Conservation (phyloP, 805 yeast species). For the Starmerella gropengiesseri region DNA sequence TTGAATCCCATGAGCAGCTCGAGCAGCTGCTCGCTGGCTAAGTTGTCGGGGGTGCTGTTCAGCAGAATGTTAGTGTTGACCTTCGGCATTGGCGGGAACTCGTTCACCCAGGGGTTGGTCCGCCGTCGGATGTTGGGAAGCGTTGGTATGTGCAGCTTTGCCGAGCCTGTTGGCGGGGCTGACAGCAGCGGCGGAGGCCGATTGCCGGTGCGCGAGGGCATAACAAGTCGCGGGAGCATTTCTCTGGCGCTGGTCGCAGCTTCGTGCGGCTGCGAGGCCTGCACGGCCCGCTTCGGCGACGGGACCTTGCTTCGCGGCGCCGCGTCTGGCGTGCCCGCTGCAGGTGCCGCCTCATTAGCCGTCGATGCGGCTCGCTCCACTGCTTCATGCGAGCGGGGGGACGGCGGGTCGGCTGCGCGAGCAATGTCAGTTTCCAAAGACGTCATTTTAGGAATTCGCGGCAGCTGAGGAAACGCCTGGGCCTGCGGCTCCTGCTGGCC, state of each 20-base stretch:
- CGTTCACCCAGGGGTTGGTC: slow-evolving; percentile 7
- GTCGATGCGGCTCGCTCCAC: neutral
- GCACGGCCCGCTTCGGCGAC: slow-evolving; percentile 11
- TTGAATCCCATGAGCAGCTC: slow-evolving; percentile 28
- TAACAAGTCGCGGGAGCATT: slow-evolving; percentile 16
- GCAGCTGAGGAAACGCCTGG: too few relatives aligned
- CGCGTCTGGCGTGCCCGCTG: neutral
- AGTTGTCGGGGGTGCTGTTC: slow-evolving; percentile 31
- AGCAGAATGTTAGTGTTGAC: slow-evolving; percentile 30
- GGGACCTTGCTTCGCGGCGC: slow-evolving; percentile 16
- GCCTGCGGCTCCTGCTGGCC: neutral
- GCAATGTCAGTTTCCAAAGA: too few relatives aligned
- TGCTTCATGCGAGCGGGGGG: too few relatives aligned
- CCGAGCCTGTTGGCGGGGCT: slow-evolving; percentile 12
- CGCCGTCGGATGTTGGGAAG: neutral
- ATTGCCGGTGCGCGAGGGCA: slow-evolving; percentile 11
- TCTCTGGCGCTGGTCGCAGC: neutral
- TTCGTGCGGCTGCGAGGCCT: neutral
- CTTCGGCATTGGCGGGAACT: slow-evolving; percentile 28
- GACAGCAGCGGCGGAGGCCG: slow-evolving; percentile 12
- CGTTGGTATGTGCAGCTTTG: neutral
- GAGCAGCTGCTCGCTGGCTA: slow-evolving; percentile 28
- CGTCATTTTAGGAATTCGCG: too few relatives aligned
- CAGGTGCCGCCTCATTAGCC: neutral
- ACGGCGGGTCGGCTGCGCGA: too few relatives aligned